Evolutionary conservation across 1,284 basidiomycete genomes (phyloP), one percentile per base, ranked within the genome.

Genomic region (Pholiota adiposa): DNA sequence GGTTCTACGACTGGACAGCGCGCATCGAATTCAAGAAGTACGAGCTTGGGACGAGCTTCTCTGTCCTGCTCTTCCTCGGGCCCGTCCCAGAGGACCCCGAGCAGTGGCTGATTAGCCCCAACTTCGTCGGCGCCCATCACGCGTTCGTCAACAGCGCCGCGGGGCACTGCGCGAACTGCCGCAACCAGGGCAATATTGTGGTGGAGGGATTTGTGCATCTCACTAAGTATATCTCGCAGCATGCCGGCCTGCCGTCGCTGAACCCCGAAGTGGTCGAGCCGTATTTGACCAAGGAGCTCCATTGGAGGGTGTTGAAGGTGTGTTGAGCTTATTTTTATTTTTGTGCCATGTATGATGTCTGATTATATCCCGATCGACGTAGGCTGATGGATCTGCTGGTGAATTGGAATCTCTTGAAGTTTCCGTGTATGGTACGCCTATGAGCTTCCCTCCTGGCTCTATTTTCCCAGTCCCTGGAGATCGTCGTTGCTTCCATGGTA

Each of bases 161-260:
- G 3, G 71, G 69, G 11, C 69, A 69, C 6, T 80, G 79, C 62
- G 73, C 69, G 18, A 81, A 80, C 64, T 83, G 81, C 65, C 68
- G 58, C 18, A 63, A 60, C 33, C 69, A 75, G 53, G 63, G 60
- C 1, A 72, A 76, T 34, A 63, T 82, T 14, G 67, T 81, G 40
- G 72, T 77, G 52, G 81, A 87, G 70, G 84, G 85, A 6, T 86
- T 87, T 72, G 77, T 85, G n/a, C 76, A 80, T 62, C 70, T 83
- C 38, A 78, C 78, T 54, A 65, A 73, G 3, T 73, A 67, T 7
- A 72, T 81, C 48, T 65, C 66, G 21, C 60, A 68, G 14, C 66
- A 67, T 25, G 71, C 71, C 0, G 65, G 69, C 0, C 48, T 76
- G 43, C 46, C 56, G 4, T 73, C 76, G 6, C 69, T 77, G 41